Conservation (phyloP, 768 basidiomycete species). For the Amanita rimosa region DNA sequence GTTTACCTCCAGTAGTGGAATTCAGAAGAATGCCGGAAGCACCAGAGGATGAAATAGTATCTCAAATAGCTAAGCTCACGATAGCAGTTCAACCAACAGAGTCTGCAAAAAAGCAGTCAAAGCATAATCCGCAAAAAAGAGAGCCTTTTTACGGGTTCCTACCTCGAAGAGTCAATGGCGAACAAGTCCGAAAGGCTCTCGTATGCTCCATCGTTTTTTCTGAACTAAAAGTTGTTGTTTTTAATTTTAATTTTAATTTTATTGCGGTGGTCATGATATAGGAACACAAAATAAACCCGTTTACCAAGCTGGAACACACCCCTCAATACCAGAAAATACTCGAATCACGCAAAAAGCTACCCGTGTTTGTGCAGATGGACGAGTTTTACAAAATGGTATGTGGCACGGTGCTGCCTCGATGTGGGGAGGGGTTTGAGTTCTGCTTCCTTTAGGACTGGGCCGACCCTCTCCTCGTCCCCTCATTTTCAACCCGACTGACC, state of each 20-base stretch:
- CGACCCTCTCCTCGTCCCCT: slow-evolving; percentile 20
- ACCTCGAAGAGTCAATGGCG: slow-evolving; percentile 53
- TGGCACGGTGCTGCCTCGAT: slow-evolving; percentile 15
- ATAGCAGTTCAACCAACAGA: too few relatives aligned
- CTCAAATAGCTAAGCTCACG: too few relatives aligned
- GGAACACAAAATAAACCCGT: slow-evolving; percentile 80
- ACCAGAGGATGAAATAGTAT: too few relatives aligned
- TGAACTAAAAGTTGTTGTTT: neutral
- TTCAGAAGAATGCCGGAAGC: too few relatives aligned
- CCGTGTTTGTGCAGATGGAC: slow-evolving; percentile 87
- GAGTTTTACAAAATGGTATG: slow-evolving; percentile 82
- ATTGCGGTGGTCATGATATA: slow-evolving; percentile 17
- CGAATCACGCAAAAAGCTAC: slow-evolving; percentile 74
- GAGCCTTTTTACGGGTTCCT: slow-evolving; percentile 69
- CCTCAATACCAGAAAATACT: slow-evolving; percentile 80
- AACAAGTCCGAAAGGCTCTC: slow-evolving; percentile 56
- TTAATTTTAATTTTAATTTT: too few relatives aligned
- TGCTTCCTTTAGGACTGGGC: too few relatives aligned
- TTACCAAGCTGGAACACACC: slow-evolving; percentile 72
- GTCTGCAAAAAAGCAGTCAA: too few relatives aligned
- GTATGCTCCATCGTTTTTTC: too few relatives aligned
- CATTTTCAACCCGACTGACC: slow-evolving; percentile 11
- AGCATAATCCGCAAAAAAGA: slow-evolving; percentile 15
- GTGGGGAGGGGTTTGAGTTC: slow-evolving; percentile 32
- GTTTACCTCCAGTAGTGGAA: too few relatives aligned